Conservation (phyloP, 2,329 filamentous ascomycete genomes). For the Pseudogymnoascus sp. region DNA sequence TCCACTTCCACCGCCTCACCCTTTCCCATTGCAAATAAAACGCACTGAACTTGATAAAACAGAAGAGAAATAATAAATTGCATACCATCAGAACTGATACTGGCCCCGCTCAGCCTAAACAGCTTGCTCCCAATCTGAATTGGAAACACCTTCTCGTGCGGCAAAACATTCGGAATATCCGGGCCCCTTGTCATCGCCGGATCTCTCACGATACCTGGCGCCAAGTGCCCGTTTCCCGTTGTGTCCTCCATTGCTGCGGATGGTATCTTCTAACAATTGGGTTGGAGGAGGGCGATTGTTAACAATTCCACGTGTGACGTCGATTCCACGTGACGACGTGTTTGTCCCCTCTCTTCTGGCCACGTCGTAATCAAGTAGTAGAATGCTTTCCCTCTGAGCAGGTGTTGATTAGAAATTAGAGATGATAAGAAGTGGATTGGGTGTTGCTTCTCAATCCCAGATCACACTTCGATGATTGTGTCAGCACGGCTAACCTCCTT, state of each 20-base stretch:
- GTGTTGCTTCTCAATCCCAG: background rate
- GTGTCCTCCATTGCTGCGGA: background rate
- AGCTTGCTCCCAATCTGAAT: constrained; percentile 62
- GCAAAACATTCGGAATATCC: constrained; percentile 29
- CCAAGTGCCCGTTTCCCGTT: background rate
- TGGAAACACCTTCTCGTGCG: constrained; percentile 46
- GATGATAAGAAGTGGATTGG: background rate
- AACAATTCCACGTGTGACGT: background rate
- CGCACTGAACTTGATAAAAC: background rate
- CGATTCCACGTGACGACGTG: background rate
- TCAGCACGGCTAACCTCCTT: background rate
- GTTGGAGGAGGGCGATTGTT: background rate
- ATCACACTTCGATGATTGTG: background rate
- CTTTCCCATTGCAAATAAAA: background rate
- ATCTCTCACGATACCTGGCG: constrained; percentile 19
- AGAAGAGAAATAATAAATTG: constrained; percentile 16
- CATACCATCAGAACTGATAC: constrained; percentile 64
- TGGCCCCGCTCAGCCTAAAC: constrained; percentile 62
- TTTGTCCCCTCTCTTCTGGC: background rate
- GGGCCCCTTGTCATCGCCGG: constrained; percentile 12
- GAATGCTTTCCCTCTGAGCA: background rate
- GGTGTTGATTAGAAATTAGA: too few species aligned
- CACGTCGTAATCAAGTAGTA: background rate
- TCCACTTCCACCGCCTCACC: background rate
- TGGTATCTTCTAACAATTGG: background rate